These are phyloP conservation scores for Yueomyces sp. DNA, from an alignment of 805 yeast species.

Conservation along the genomic window DNA sequence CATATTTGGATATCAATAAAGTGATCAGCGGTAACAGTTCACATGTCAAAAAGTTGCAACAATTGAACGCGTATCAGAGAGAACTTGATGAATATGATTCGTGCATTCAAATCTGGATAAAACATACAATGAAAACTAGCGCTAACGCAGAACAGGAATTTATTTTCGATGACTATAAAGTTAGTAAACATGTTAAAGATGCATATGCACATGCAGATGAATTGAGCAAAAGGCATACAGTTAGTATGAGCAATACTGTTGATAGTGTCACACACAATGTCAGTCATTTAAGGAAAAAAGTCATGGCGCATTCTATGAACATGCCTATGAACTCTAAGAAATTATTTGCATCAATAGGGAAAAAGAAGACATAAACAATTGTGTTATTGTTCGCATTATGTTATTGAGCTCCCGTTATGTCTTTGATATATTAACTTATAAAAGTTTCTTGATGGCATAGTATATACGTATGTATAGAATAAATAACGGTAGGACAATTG, in stretches of 20 bases:
- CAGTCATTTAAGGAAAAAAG: slow-evolving; percentile 35
- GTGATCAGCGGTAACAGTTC: slow-evolving; percentile 20
- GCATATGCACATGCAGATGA: slow-evolving; percentile 55
- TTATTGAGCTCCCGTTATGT: too few species aligned
- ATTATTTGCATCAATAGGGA: slow-evolving; percentile 39
- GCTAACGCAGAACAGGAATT: slow-evolving; percentile 19
- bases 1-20: slow-evolving; percentile 30
- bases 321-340: slow-evolving; percentile 28
- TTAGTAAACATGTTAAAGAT: slow-evolving; percentile 39
- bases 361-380: slow-evolving; percentile 25
- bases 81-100: slow-evolving; percentile 34
- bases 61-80: slow-evolving; percentile 21
- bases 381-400: neutral
- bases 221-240: slow-evolving; percentile 24
- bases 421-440: too few species aligned
- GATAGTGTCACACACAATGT: slow-evolving; percentile 34
- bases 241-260: slow-evolving; percentile 24
- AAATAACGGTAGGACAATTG: too few species aligned
- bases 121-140: slow-evolving; percentile 21
- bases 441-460: too few species aligned
- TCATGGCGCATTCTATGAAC: slow-evolving; percentile 36
- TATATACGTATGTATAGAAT: too few species aligned
- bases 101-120: slow-evolving; percentile 46
- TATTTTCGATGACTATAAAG: slow-evolving; percentile 27
- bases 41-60: slow-evolving; percentile 14